These are phyloP conservation scores for Paraphoma sp. DNA, from an alignment of 2,329 filamentous ascomycete species.

Conservation along the genomic window DNA sequence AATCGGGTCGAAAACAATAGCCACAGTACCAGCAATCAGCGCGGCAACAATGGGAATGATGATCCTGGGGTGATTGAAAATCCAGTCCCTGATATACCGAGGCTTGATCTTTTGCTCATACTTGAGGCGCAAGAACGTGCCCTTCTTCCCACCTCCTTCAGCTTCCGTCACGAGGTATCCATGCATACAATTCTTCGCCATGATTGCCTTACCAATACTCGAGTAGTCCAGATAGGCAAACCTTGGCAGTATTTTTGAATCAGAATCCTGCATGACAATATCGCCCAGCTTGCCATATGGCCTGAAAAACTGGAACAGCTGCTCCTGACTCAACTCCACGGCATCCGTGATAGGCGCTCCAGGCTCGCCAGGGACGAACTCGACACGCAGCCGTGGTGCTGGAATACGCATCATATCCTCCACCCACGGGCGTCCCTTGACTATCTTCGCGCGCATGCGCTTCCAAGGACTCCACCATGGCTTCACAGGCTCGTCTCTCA, in stretches of 20 bases:
- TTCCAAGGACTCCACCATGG: conserved; percentile 92
- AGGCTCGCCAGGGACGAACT: conserved; percentile 78
- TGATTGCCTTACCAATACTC: conserved; percentile 75
- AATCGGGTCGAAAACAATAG: conserved; percentile 86
- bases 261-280: conserved; percentile 80
- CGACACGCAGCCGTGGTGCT: conserved; percentile 75
- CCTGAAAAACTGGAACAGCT: conserved; percentile 84
- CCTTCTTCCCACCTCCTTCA: conserved; percentile 74
- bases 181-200: conserved; percentile 92
- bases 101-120: conserved; percentile 82
- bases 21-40: conserved; percentile 81
- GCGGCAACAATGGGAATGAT: conserved; percentile 85
- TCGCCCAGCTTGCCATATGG: conserved; percentile 90
- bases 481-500: conserved; percentile 74
- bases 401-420: conserved; percentile 90
- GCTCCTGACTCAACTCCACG: conserved; percentile 84
- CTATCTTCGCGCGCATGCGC: conserved; percentile 73
- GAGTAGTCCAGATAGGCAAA: conserved; percentile 83
- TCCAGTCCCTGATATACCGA: conserved; percentile 85
- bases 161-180: conserved; percentile 74
- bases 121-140: conserved; percentile 79
- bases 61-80: conserved; percentile 83
- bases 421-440: conserved; percentile 88
- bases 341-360: conserved; percentile 74
- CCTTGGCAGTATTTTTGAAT: conserved; percentile 83